Base-by-base conservation (phyloP, 192 early-diverging fungal species). In the Entomortierella beljakovae region DNA sequence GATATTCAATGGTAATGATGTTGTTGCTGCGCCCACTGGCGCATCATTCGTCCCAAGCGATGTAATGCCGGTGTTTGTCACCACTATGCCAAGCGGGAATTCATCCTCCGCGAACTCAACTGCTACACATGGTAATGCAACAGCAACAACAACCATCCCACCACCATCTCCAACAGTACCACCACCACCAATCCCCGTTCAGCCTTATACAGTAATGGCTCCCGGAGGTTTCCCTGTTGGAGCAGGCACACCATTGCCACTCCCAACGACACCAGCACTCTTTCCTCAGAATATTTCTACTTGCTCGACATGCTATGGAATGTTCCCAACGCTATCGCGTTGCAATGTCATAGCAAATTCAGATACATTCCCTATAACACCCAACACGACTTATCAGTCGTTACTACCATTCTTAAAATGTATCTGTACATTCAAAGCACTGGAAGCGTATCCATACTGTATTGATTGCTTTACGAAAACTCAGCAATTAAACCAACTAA, bases 271-370 rank as follows among this genome's bases (percentile, higher is more conserved):
- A 0, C 68, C 75, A 16, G 68, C 67, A 15, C 18, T 58, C 3
- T 77, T 77, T 38, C 74, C 74, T 25, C 75, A 79, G 48, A 79
- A 79, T 57, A 65, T 79, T 20, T 70, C 64, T 9, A 65, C 56
- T 7, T 79, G 74, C 34, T 70, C 66, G 57, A 79, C 68, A 6
- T 79, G 67, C 61, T 65, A 70, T 31, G 61, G 67, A 38, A 69
- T 70, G 67, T 79, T 70, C 28, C 49, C 68, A 3, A 70, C 75
- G 6, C 38, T 79, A 20, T 70, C 75, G 13, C 54, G 75, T 18
- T 79, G 68, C 40, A 79, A 79, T 33, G 73, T 68, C 1, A 57
- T 76, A 20, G 73, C 65, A 33, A 76, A 76, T 32, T 35, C 60
- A 15, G 50, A 69, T 49, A 70, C 67, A 2, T 70, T 70, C 42